Evolutionary conservation across 495 filamentous ascomycete genomes (phyloP), one percentile per base, ranked within the genome.

Genomic region (Trichoderma reesei): DNA sequence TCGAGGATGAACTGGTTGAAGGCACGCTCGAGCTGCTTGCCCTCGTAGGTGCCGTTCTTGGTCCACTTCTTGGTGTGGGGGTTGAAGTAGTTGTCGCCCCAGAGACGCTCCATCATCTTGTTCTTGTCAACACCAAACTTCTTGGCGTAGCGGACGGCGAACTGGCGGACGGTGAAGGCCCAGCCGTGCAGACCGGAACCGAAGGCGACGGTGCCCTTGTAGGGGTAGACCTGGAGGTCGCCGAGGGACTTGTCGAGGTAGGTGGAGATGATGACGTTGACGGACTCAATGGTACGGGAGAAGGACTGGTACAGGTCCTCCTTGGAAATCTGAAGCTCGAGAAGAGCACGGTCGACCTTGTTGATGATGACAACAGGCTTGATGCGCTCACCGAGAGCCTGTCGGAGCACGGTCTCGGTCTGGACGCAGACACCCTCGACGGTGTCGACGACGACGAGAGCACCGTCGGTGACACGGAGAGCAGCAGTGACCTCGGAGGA

Each of bases 101-200:
- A 98, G 72, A 98, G 89, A 86, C 95, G 92, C 83, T 96, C 91
- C 87, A 98, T 96, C 95, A 98, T 96, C 91, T 98, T 98, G 80
- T 84, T 86, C 79, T 89, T 90, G 85, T 98, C 95, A 72, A 98
- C 95, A 87, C 94, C 94, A 74, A 98, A 98, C 81, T 98, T 98
- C 90, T 97, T 97, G 76, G 94, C 89, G 81, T 98, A 98, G 75
- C 88, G 88, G 72, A 86, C 81, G 70, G 94, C 94, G 80, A 99
- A 99, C 78, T 99, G 95, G 71, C 94, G 90, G 82, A 99, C 83
- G 69, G 94, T 99, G 88, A 99, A 99, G 76, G 90, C 92, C 94
- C 94, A 99, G 77, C 94, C 94, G 82, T 99, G 94, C 67, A 99
- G 94, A 88, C 95, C 94, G 75, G 94, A 99, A 77, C 93, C 94